These are phyloP conservation scores for Globisporangium splendens DNA, from an alignment of 352 stramenopile species.

Conservation along the genomic window DNA sequence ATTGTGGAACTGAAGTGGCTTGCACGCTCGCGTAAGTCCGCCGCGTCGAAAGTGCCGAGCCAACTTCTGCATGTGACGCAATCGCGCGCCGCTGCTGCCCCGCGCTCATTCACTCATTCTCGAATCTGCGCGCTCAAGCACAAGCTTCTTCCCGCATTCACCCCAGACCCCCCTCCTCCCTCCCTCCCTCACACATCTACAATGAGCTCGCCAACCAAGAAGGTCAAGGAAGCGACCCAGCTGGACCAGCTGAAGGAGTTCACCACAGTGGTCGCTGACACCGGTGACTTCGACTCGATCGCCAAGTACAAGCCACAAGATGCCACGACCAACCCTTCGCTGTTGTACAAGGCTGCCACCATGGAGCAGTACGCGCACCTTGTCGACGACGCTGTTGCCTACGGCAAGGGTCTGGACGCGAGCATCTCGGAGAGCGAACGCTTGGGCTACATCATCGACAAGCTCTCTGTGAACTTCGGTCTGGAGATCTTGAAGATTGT, in stretches of 20 bases:
- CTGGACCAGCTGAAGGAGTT: conserved; percentile 96
- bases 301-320: conserved; percentile 94
- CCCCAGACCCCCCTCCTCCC: background rate
- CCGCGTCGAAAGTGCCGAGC: background rate
- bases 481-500: conserved; percentile 96
- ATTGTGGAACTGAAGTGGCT: conserved; percentile 8
- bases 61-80: conserved; percentile 7
- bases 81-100: background rate
- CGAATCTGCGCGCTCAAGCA: conserved; percentile 52
- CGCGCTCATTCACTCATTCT: conserved; percentile 43
- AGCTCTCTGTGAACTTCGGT: conserved; percentile 98
- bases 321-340: conserved; percentile 98
- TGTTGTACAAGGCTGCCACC: conserved; percentile 97
- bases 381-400: conserved; percentile 94
- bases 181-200: background rate
- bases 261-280: conserved; percentile 98
- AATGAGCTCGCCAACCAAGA: conserved; percentile 78
- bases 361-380: conserved; percentile 96
- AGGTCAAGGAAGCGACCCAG: conserved; percentile 69
- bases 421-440: conserved; percentile 78
- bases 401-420: conserved; percentile 77
- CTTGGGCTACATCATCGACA: conserved; percentile 95
- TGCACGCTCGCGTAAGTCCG: background rate
- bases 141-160: conserved; percentile 26
- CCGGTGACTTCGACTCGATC: conserved; percentile 92